Evolutionary conservation across 768 basidiomycete genomes (phyloP).

Genomic region (Boletus coccyginus): DNA sequence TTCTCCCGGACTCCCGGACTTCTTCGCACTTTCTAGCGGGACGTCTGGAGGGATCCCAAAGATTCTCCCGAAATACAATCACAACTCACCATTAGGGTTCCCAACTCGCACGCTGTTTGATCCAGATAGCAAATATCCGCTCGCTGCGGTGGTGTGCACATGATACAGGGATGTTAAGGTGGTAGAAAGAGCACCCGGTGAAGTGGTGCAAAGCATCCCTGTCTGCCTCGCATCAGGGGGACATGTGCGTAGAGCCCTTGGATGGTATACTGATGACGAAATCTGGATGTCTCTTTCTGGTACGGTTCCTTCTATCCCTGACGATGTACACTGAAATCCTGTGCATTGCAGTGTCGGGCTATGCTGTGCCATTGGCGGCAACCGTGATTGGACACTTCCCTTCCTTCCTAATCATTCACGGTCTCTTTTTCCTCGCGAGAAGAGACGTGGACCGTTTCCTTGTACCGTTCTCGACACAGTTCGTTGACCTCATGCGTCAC

Average conservation of each 20-base stretch:
- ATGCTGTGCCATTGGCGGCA: slow-evolving; percentile 15
- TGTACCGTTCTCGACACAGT: slow-evolving; percentile 2
- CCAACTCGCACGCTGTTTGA: background rate
- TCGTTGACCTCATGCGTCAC: slow-evolving; percentile 12
- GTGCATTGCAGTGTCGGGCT: slow-evolving; percentile 7
- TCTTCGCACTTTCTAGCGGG: slow-evolving; percentile 9
- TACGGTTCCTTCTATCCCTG: background rate
- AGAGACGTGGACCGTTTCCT: background rate
- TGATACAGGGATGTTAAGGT: slow-evolving; percentile 2
- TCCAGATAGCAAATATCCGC: background rate
- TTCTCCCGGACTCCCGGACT: slow-evolving; percentile 18
- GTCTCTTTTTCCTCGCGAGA: slow-evolving; percentile 17
- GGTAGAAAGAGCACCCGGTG: slow-evolving; percentile 3
- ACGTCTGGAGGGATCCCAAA: slow-evolving; percentile 16
- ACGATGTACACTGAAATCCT: background rate
- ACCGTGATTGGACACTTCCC: slow-evolving; percentile 10
- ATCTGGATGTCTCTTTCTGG: background rate
- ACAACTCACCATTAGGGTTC: no score
- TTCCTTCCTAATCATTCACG: slow-evolving; percentile 21
- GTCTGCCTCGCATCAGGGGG: slow-evolving; percentile 1
- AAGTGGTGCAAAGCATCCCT: slow-evolving; percentile 7
- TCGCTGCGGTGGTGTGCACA: background rate
- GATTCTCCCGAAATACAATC: slow-evolving; percentile 7
- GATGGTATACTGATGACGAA: slow-evolving; percentile 13
- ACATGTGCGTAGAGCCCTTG: background rate